Percentiles rank a stretch among this genome's conserved stretches.
These are phyloP conservation scores for Leccinum disarticulatum DNA, from an alignment of 768 basidiomycete species.

Conservation along the genomic window DNA sequence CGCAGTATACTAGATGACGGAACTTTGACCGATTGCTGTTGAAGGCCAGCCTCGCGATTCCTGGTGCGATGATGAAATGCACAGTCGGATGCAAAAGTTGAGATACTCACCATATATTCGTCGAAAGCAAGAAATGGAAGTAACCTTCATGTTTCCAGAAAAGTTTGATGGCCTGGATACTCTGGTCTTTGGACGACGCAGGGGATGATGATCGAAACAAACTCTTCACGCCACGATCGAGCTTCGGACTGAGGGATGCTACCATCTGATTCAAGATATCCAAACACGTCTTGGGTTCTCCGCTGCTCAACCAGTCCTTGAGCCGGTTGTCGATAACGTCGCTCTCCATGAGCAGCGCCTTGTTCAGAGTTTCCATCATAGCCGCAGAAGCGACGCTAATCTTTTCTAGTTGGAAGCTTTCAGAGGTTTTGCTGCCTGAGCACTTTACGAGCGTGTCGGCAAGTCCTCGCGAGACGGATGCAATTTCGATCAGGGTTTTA, in stretches of 20 bases:
- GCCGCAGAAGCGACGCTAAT: constrained; percentile 5
- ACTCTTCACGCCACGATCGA: not conserved
- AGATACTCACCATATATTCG: not conserved
- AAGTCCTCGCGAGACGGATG: constrained; percentile 3
- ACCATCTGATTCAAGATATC: constrained; percentile 12
- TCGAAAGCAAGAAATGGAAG: constrained; percentile 15
- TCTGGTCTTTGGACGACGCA: not conserved
- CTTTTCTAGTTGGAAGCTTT: constrained; percentile 5
- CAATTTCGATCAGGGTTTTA: constrained; percentile 2
- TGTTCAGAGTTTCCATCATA: constrained; percentile 8
- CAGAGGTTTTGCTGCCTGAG: not conserved
- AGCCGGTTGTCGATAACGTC: constrained; percentile 8
- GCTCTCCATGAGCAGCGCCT: not conserved
- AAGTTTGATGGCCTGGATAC: constrained; percentile 3
- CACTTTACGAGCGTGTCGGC: not conserved
- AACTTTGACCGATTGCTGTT: not conserved
- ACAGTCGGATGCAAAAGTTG: not conserved
- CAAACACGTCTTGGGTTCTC: constrained; percentile 7
- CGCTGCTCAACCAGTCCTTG: constrained; percentile 5
- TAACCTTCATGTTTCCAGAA: constrained; percentile 2
- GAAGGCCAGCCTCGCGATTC: not conserved
- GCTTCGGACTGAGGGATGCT: not conserved
- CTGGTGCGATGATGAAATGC: not conserved
- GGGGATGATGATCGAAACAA: not conserved
- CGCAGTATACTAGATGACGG: not conserved